phyloP scores from a whole-genome alignment of 1,139 yeast species.

The Geotrichum reessii region DNA sequence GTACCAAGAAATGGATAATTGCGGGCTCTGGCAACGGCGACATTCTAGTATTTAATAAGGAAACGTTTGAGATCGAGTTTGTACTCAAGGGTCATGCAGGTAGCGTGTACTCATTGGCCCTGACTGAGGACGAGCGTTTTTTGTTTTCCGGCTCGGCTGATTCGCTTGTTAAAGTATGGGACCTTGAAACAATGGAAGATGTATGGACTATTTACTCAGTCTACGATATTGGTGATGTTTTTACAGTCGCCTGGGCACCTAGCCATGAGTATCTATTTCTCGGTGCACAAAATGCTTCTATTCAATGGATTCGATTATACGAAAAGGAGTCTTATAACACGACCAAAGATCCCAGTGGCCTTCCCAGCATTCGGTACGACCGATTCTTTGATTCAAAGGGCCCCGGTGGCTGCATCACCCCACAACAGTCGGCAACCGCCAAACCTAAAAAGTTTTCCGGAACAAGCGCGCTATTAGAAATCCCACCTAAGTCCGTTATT shows the following conservation, averaged over 20 bases:
- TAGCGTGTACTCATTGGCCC: conserved; percentile 55
- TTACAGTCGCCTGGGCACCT: conserved; percentile 71
- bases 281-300: conserved; percentile 90
- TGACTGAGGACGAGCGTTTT: conserved; percentile 52
- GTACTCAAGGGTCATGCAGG: conserved; percentile 46
- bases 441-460: conserved; percentile 2
- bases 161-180: conserved; percentile 83
- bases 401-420: conserved; percentile 57
- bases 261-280: conserved; percentile 57
- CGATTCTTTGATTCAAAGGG: conserved; percentile 88
- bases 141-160: conserved; percentile 88
- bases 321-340: conserved; percentile 32
- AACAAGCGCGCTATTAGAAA: conserved; percentile 49
- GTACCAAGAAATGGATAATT: conserved; percentile 57
- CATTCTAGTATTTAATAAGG: conserved; percentile 64
- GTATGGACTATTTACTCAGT: conserved; percentile 71
- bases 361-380: conserved; percentile 80
- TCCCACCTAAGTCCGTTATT: conserved; percentile 58
- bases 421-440: conserved; percentile 27
- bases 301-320: conserved; percentile 58
- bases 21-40: conserved; percentile 95
- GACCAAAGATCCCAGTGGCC: conserved; percentile 39
- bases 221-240: conserved; percentile 89
- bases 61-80: conserved; percentile 51
- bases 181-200: conserved; percentile 39